Evolutionary conservation across 1,284 basidiomycete genomes (phyloP).

Genomic region (Porphyrellus sp.): DNA sequence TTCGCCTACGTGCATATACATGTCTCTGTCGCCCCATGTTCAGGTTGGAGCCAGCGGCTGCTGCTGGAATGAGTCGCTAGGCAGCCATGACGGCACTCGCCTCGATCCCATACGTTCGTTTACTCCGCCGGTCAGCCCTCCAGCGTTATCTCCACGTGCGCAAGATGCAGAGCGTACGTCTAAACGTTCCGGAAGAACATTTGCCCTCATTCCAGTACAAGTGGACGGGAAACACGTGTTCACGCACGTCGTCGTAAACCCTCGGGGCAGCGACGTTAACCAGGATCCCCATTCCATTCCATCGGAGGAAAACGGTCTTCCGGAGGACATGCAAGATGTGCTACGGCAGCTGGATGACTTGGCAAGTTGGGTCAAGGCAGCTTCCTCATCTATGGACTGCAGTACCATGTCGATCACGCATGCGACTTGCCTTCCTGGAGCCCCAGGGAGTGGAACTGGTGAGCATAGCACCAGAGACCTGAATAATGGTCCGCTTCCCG

Average conservation of each 20-base stretch:
- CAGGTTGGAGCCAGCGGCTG: background rate
- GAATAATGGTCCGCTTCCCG: background rate
- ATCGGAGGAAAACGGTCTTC: slow-evolving; percentile 18
- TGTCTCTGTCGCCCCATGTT: background rate
- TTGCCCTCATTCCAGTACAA: slow-evolving; percentile 18
- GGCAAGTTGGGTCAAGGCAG: slow-evolving; percentile 29
- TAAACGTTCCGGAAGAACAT: slow-evolving; percentile 20
- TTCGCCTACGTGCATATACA: no score
- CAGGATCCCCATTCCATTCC: background rate
- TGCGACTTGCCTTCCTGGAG: background rate
- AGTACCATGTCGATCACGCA: slow-evolving; percentile 3
- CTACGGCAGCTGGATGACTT: slow-evolving; percentile 31
- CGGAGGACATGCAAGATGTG: slow-evolving; percentile 30
- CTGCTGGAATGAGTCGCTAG: background rate
- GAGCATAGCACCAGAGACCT: background rate
- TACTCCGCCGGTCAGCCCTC: slow-evolving; percentile 19
- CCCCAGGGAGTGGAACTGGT: background rate
- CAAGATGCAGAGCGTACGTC: slow-evolving; percentile 3
- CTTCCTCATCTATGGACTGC: slow-evolving; percentile 18
- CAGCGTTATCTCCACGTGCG: slow-evolving; percentile 6
- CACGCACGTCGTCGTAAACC: slow-evolving; percentile 17
- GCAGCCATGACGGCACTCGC: background rate
- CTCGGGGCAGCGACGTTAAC: background rate
- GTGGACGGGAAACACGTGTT: slow-evolving; percentile 14
- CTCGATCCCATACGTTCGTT: slow-evolving; percentile 9